Percentiles rank a stretch among this genome's conserved stretches.
Evolutionary conservation across 441 rosid genomes (phyloP).

Genomic region (Geranium incanum): DNA sequence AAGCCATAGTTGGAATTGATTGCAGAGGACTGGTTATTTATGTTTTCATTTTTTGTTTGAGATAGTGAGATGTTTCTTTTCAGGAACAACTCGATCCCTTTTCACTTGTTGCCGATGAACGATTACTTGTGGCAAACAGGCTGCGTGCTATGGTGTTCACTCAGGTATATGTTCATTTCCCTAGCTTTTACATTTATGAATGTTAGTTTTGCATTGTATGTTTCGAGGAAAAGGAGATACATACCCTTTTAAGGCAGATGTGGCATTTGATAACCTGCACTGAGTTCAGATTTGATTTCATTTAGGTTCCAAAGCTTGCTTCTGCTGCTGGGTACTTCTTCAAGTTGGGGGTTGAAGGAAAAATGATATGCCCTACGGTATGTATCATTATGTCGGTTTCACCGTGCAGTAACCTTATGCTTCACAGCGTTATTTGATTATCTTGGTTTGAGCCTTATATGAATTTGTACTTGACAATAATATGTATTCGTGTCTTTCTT

Average conservation of each 20-base stretch:
- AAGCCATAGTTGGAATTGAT: too few relatives aligned
- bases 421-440: background rate
- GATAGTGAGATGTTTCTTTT: slow-evolving; percentile 25
- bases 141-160: slow-evolving; percentile 78
- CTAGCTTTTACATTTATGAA: background rate
- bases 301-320: slow-evolving; percentile 91
- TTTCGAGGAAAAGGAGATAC: background rate
- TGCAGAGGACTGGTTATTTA: background rate
- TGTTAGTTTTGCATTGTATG: slow-evolving; percentile 5
- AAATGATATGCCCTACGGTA: slow-evolving; percentile 87
- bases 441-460: slow-evolving; percentile 1
- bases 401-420: background rate
- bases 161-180: slow-evolving; percentile 44
- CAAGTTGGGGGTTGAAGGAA: slow-evolving; percentile 83
- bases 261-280: slow-evolving; percentile 11
- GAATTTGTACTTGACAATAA: background rate
- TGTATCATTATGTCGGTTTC: background rate
- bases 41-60: slow-evolving; percentile 1
- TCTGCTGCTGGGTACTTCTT: slow-evolving; percentile 95
- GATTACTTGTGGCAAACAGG: slow-evolving; percentile 58
- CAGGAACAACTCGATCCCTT: slow-evolving; percentile 92
- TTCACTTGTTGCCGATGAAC: slow-evolving; percentile 92
- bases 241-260: background rate
- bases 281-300: slow-evolving; percentile 6
- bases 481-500: background rate